Evolutionary conservation across 2,329 filamentous ascomycete genomes (phyloP).

Genomic region (Xylariomycetidae sp.): DNA sequence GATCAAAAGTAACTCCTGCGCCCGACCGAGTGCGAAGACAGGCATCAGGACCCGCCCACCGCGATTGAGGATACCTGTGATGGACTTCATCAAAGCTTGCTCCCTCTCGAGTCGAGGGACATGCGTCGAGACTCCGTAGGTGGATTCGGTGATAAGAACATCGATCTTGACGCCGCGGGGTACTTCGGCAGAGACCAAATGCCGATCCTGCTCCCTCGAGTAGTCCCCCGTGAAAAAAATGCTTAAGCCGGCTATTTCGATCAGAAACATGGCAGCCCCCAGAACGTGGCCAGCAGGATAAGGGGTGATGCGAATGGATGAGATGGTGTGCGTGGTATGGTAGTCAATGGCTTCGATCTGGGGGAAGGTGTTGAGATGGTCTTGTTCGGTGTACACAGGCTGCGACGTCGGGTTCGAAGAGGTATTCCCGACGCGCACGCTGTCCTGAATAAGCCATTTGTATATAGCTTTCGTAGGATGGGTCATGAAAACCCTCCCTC

Average conservation of each 20-base stretch:
- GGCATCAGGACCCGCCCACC: constrained; percentile 91
- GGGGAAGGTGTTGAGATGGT: constrained; percentile 89
- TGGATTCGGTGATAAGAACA: constrained; percentile 95
- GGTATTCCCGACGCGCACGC: constrained; percentile 78
- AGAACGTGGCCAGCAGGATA: constrained; percentile 98
- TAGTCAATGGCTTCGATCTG: constrained; percentile 97
- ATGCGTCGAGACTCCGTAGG: constrained; percentile 92
- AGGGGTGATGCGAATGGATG: constrained; percentile 92
- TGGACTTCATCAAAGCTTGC: constrained; percentile 89
- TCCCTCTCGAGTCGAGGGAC: constrained; percentile 88
- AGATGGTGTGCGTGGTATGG: constrained; percentile 95
- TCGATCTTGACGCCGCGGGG: constrained; percentile 88
- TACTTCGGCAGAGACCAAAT: constrained; percentile 90
- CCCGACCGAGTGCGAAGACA: constrained; percentile 89
- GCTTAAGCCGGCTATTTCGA: constrained; percentile 94
- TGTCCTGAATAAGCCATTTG: constrained; percentile 98
- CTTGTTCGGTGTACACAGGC: constrained; percentile 89
- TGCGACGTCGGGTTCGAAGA: constrained; percentile 61
- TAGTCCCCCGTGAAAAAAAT: constrained; percentile 98
- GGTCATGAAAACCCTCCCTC: constrained; percentile 96
- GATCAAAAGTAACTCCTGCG: constrained; percentile 90
- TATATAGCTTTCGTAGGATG: constrained; percentile 99
- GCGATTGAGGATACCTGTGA: constrained; percentile 84
- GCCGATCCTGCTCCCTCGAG: constrained; percentile 89
- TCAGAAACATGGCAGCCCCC: constrained; percentile 95